phyloP scores from a whole-genome alignment of 2,329 filamentous ascomycete species.

The Tolypocladium ophioglossoides region DNA sequence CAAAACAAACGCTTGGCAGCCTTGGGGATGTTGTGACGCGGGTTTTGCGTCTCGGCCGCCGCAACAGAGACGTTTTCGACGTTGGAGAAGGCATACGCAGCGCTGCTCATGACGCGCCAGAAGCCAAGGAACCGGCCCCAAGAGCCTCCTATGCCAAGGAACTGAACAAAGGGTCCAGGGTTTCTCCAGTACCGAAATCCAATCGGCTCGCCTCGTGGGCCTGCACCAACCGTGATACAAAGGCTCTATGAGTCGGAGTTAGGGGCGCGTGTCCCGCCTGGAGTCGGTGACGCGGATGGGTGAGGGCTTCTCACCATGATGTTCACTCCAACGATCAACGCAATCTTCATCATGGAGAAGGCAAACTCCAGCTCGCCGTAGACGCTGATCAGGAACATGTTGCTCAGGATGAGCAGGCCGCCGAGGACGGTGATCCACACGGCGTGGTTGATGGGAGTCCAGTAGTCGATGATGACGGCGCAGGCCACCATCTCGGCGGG shows the following conservation, averaged over 20 bases:
- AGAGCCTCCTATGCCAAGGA: slow-evolving; percentile 39
- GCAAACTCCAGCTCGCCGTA: slow-evolving; percentile 50
- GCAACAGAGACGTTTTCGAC: slow-evolving; percentile 37
- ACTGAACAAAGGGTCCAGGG: slow-evolving; percentile 37
- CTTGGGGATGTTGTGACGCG: slow-evolving; percentile 34
- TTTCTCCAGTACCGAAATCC: slow-evolving; percentile 51
- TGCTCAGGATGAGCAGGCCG: slow-evolving; percentile 36
- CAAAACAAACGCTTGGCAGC: slow-evolving; percentile 45
- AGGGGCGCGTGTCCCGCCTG: too few species aligned
- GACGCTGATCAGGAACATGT: slow-evolving; percentile 46
- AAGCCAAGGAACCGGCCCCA: slow-evolving; percentile 36
- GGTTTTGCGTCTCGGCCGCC: slow-evolving; percentile 39
- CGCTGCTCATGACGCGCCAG: slow-evolving; percentile 20
- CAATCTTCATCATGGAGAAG: slow-evolving; percentile 46
- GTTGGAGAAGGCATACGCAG: slow-evolving; percentile 38
- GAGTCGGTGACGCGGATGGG: too few species aligned
- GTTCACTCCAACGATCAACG: slow-evolving; percentile 52
- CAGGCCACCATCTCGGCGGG: slow-evolving; percentile 46
- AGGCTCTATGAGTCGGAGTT: not conserved
- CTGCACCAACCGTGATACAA: slow-evolving; percentile 5
- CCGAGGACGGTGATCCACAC: slow-evolving; percentile 49
- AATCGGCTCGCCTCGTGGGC: slow-evolving; percentile 39
- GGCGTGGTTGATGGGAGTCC: slow-evolving; percentile 31
- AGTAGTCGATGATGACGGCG: slow-evolving; percentile 38
- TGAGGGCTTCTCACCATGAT: slow-evolving; percentile 33